Evolutionary conservation across 2,329 filamentous ascomycete genomes (phyloP), one percentile per base, ranked within the genome.

Genomic region (Penicillium sp.): DNA sequence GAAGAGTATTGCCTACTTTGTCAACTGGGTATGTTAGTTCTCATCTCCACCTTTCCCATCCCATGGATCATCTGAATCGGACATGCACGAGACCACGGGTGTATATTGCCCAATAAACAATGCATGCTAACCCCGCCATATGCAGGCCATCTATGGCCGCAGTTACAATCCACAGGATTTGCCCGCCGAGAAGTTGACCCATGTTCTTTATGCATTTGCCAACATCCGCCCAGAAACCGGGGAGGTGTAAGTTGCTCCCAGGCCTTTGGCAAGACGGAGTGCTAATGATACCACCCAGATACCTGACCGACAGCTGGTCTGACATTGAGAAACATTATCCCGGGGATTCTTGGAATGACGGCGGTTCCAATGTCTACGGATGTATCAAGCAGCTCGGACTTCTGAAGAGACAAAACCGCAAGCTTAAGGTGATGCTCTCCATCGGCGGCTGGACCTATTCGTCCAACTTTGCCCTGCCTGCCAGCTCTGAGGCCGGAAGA

Each of bases 121-220:
- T 32, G 7, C n/a, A n/a, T 29, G 18, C 36, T 46, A 27, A 51
- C 45, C n/a, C 23, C 18, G 24, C 37, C 9, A 31, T 23, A 1
- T 24, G 9, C 28, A 76, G 88, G 87, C 87, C 54, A 91, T 95
- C 57, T 96, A 96, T 68, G 88, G 76, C 31, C 82, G 90, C 45
- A 85, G 91, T 60, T 86, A 93, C 65, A 79, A 83, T n/a, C 89
- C 90, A 0, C 86, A 94, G 63, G 82, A 95, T 63, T 78, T 97
- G 5, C 87, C 87, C 0, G 82, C 78, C 3, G 80, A 89, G 44
- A 85, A 87, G 46, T 79, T 96, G 34, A 97, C 90, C 0, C 91
- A 97, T 63, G 71, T 97, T 4, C 80, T 96, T 13, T 96, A 96
- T 60, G 78, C 90, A 13, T 97, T 97, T 70, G 91, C 88, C 62